These are phyloP conservation scores for Podospora tetraspora DNA, from an alignment of 495 filamentous ascomycete genomes.

Conservation along the genomic window DNA sequence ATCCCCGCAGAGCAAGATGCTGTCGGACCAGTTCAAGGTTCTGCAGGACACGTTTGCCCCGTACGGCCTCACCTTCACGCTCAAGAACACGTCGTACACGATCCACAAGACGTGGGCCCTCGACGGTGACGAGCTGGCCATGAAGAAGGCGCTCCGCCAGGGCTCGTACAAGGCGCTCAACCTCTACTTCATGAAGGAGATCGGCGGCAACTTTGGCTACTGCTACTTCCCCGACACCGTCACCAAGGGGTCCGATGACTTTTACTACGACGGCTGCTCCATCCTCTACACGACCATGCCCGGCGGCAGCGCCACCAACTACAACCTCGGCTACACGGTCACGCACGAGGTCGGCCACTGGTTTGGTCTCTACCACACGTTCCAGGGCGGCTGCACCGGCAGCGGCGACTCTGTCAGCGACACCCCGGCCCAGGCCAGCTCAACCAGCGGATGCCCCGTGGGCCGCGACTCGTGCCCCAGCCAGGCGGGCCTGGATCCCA, in stretches of 20 bases:
- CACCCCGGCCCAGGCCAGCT: slow-evolving; percentile 49
- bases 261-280: slow-evolving; percentile 55
- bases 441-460: slow-evolving; percentile 55
- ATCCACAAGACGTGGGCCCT: slow-evolving; percentile 53
- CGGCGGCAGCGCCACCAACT: slow-evolving; percentile 45
- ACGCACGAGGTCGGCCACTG: slow-evolving; percentile 66
- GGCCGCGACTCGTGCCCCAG: slow-evolving; percentile 50
- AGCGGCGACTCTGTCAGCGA: slow-evolving; percentile 54
- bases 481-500: slow-evolving; percentile 47
- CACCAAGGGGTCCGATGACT: slow-evolving; percentile 30
- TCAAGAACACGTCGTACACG: slow-evolving; percentile 49
- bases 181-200: slow-evolving; percentile 56
- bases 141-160: slow-evolving; percentile 56
- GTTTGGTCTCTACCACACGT: slow-evolving; percentile 61
- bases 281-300: slow-evolving; percentile 52
- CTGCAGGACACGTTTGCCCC: slow-evolving; percentile 34
- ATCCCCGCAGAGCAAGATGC: slow-evolving; percentile 2
- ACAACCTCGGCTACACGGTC: slow-evolving; percentile 55
- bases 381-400: slow-evolving; percentile 56
- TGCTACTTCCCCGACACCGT: slow-evolving; percentile 48
- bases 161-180: slow-evolving; percentile 58
- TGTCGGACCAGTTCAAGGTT: slow-evolving; percentile 2
- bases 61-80: slow-evolving; percentile 49
- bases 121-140: slow-evolving; percentile 43
- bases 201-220: slow-evolving; percentile 50